Evolutionary conservation across 371 early-diverging fungal species (phyloP).

Genomic region (Mortierella sp.): DNA sequence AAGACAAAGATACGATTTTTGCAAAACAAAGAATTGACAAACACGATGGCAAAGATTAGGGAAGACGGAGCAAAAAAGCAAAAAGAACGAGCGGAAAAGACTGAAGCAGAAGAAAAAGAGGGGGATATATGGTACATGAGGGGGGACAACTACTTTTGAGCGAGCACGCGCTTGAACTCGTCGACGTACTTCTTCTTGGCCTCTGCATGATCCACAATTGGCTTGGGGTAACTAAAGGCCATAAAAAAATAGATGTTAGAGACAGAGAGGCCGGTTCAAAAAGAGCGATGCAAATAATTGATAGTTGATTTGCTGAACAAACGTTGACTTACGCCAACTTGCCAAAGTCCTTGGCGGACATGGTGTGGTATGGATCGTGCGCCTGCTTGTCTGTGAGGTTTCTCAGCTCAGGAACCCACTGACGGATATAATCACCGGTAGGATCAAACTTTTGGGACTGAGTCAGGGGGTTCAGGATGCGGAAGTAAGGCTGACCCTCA

Average conservation of each 20-base stretch:
- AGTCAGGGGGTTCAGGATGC: constrained; percentile 72
- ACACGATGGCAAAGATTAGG: background rate
- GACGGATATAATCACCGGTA: constrained; percentile 62
- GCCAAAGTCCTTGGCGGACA: constrained; percentile 57
- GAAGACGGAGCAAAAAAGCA: background rate
- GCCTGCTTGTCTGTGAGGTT: constrained; percentile 38
- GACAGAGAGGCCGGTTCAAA: no score
- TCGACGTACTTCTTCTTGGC: constrained; percentile 54
- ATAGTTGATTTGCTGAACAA: no score
- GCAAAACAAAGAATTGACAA: background rate
- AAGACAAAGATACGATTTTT: background rate
- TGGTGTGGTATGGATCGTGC: constrained; percentile 59
- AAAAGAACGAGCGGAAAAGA: background rate
- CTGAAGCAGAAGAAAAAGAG: background rate
- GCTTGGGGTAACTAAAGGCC: constrained; percentile 60
- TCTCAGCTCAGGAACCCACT: constrained; percentile 65
- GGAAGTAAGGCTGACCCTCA: constrained; percentile 77
- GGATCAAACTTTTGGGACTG: constrained; percentile 67
- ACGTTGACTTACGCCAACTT: constrained; percentile 49
- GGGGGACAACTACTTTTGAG: constrained; percentile 22
- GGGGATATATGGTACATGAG: constrained; percentile 9
- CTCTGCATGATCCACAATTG: constrained; percentile 69
- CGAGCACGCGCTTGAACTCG: constrained; percentile 46
- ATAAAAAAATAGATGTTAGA: background rate
- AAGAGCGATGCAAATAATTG: no score